A percentile compares a stretch with the other conserved stretches of the same genome.
Conservation (phyloP, 176 grass and related monocot genomes). For the Phoenix dactylifera region DNA sequence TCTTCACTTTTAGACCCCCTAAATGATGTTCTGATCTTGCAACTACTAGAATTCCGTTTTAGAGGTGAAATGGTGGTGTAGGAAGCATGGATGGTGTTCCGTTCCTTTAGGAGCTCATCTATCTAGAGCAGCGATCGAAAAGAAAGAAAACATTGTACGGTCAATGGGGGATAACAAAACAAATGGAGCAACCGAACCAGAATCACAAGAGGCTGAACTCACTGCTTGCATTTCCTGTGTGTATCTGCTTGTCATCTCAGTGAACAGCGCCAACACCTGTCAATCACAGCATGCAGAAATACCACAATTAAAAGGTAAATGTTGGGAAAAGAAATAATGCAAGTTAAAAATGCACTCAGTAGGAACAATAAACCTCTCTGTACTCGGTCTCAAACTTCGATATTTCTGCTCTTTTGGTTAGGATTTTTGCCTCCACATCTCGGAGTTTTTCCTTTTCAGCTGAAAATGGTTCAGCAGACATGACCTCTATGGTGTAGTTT, state of each 20-base stretch:
- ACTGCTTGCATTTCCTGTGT: constrained; percentile 93
- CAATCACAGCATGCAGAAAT: constrained; percentile 9
- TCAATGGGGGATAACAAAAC: too few species aligned
- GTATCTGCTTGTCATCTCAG: constrained; percentile 90
- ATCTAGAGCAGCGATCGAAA: constrained; percentile 33
- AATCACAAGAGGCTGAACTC: constrained; percentile 5
- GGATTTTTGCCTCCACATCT: constrained; percentile 73
- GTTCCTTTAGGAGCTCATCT: constrained; percentile 70
- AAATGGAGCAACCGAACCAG: too few species aligned
- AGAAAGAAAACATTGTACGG: too few species aligned
- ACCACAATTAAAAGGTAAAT: not conserved
- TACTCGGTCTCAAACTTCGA: constrained; percentile 97
- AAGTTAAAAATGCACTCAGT: constrained; percentile 2
- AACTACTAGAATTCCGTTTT: constrained; percentile 63
- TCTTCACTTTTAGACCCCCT: constrained; percentile 32
- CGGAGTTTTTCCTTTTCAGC: constrained; percentile 69
- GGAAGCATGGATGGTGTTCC: constrained; percentile 70
- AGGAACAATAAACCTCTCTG: constrained; percentile 46
- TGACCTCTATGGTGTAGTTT: constrained; percentile 85
- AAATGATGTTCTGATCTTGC: constrained; percentile 44
- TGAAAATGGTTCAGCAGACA: constrained; percentile 66
- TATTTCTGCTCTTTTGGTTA: constrained; percentile 78
- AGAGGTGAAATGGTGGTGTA: constrained; percentile 61
- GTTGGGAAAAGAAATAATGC: not conserved
- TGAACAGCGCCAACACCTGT: constrained; percentile 83